Evolutionary conservation across 306 rosid species (phyloP).

Genomic region (Corylus americana): DNA sequence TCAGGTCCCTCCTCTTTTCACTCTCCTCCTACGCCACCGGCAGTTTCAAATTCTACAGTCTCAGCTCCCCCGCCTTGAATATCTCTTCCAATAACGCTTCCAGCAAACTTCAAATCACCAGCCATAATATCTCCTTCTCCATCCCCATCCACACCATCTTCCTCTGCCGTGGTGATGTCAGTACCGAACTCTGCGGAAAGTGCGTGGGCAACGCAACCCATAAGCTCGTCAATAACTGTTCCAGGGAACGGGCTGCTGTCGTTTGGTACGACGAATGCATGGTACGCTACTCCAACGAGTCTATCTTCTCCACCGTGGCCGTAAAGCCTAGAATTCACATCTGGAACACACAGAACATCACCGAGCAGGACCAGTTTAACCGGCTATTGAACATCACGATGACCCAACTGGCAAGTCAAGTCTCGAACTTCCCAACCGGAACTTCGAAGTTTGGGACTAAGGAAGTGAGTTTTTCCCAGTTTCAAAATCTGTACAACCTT

Average conservation of each 20-base stretch:
- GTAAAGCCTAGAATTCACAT: rapidly evolving
- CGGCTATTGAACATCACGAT: not conserved
- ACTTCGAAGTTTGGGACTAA: not conserved
- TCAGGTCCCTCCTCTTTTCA: not conserved
- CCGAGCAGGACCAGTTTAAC: not conserved
- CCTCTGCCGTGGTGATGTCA: conserved; percentile 56
- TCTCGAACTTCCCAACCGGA: not conserved
- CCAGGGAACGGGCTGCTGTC: conserved; percentile 30
- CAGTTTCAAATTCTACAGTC: not conserved
- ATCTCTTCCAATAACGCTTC: conserved; percentile 43
- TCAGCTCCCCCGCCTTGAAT: conserved; percentile 31
- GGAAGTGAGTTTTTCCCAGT: no score
- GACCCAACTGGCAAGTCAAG: not conserved
- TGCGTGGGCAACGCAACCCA: conserved; percentile 42
- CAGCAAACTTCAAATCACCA: conserved; percentile 11
- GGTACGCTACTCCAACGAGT: conserved; percentile 38
- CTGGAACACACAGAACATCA: not conserved
- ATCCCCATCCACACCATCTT: conserved; percentile 35
- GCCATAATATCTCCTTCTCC: not conserved
- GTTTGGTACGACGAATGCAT: conserved; percentile 49
- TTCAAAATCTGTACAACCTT: no score
- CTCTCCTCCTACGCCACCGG: not conserved
- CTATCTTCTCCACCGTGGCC: conserved; percentile 15
- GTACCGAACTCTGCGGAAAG: conserved; percentile 22
- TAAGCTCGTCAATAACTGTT: conserved; percentile 13